Conservation (phyloP, 2,329 filamentous ascomycete genomes). For the Neodidymelliopsis sp. region DNA sequence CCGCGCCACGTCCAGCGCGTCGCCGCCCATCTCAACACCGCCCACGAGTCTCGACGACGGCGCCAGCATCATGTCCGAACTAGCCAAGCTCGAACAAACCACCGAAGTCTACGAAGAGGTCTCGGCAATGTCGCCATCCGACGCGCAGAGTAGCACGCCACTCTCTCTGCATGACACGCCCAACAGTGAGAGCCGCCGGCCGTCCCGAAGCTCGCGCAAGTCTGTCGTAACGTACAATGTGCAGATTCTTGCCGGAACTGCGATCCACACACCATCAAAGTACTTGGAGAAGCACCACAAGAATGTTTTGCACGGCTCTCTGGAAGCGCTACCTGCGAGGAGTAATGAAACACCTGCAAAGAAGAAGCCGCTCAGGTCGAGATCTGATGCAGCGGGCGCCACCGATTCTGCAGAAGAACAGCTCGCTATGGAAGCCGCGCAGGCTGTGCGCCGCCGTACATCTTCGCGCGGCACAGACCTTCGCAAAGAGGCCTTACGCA, state of each 20-base stretch:
- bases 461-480: constrained; percentile 45
- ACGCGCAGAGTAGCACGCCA: constrained; percentile 23
- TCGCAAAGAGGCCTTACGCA: constrained; percentile 43
- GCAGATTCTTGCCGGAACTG: constrained; percentile 67
- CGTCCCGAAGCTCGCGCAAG: constrained; percentile 62
- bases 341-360: constrained; percentile 27
- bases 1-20: constrained; percentile 60
- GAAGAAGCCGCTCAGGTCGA: constrained; percentile 26
- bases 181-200: constrained; percentile 37
- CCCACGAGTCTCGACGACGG: constrained; percentile 71
- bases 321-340: constrained; percentile 27
- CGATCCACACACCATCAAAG: constrained; percentile 63
- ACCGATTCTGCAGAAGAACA: constrained; percentile 42
- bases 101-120: constrained; percentile 33
- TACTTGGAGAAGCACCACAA: constrained; percentile 50
- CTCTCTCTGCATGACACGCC: constrained; percentile 24
- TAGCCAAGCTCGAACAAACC: constrained; percentile 39
- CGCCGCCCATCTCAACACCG: constrained; percentile 66
- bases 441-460: constrained; percentile 43
- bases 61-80: constrained; percentile 61
- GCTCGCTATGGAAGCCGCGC: constrained; percentile 41
- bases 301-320: constrained; percentile 44
- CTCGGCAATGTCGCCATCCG: constrained; percentile 9
- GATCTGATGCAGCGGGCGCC: constrained; percentile 18
- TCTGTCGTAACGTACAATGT: constrained; percentile 72